Evolutionary conservation across 2,329 filamentous ascomycete genomes (phyloP).

Genomic region (Cercospora brassicicola): DNA sequence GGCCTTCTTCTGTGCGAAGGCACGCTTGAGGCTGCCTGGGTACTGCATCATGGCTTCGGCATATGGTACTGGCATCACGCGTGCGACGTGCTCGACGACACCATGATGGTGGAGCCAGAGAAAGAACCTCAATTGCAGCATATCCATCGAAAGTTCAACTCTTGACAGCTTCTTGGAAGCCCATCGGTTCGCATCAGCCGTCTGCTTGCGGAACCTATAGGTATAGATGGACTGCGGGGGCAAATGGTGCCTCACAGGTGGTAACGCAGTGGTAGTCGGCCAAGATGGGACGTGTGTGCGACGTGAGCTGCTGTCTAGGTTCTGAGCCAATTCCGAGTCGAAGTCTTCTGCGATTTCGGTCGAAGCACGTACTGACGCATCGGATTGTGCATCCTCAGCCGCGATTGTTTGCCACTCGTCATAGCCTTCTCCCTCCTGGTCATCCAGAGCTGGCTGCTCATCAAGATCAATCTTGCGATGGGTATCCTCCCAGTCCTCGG

Average conservation of each 20-base stretch:
- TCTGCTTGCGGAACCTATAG: constrained; percentile 34
- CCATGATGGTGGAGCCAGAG: constrained; percentile 27
- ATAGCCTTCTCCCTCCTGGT: not conserved
- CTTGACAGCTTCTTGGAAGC: constrained; percentile 47
- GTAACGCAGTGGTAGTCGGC: constrained; percentile 45
- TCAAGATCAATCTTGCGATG: not conserved
- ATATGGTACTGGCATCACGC: constrained; percentile 31
- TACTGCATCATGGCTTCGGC: constrained; percentile 18
- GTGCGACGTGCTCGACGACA: constrained; percentile 21
- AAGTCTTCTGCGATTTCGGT: constrained; percentile 6
- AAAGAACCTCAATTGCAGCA: constrained; percentile 43
- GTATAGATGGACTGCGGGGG: constrained; percentile 52
- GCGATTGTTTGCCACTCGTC: not conserved
- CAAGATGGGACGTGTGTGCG: constrained; percentile 30
- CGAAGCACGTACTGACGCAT: not conserved
- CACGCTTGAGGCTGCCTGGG: not conserved
- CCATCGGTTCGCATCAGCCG: constrained; percentile 38
- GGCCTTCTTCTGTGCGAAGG: constrained; percentile 12
- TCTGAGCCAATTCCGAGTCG: constrained; percentile 27
- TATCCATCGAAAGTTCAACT: constrained; percentile 44
- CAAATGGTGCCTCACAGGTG: constrained; percentile 26
- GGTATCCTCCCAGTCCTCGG: constrained; percentile 1
- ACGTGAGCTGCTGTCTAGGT: constrained; percentile 20
- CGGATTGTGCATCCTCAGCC: not conserved
- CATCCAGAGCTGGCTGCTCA: not conserved